Percentiles rank a stretch among this genome's conserved stretches.
phyloP scores from a whole-genome alignment of 2,329 filamentous ascomycete genomes.

The Dothiorella sarmentorum region DNA sequence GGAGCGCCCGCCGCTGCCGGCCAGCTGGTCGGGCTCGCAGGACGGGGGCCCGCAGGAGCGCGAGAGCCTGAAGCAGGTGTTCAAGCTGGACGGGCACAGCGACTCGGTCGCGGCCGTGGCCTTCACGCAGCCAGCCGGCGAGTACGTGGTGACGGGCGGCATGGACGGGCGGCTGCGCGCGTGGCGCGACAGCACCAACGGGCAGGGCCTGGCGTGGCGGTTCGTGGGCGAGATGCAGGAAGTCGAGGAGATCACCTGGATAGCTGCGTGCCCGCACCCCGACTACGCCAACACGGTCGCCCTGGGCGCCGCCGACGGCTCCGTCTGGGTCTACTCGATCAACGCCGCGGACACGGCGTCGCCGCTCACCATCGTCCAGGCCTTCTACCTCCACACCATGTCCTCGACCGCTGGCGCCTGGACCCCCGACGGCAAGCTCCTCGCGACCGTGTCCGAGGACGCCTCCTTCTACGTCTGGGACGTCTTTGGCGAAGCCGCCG shows the following conservation, averaged over 20 bases:
- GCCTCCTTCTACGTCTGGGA: constrained; percentile 89
- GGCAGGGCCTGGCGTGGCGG: constrained; percentile 49
- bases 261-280: constrained; percentile 69
- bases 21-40: constrained; percentile 62
- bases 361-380: constrained; percentile 78
- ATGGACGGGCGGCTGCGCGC: constrained; percentile 79
- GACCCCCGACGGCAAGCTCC: constrained; percentile 80
- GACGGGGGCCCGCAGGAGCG: constrained; percentile 47
- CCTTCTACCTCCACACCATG: constrained; percentile 85
- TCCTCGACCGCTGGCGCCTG: constrained; percentile 86
- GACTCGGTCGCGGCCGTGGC: constrained; percentile 85
- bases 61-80: constrained; percentile 62
- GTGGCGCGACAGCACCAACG: constrained; percentile 53
- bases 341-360: constrained; percentile 59
- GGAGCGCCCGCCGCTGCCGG: constrained; percentile 58
- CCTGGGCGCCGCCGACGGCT: constrained; percentile 83
- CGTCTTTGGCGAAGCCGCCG: constrained; percentile 75
- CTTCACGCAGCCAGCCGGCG: constrained; percentile 79
- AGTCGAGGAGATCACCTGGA: constrained; percentile 94
- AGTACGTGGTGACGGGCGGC: constrained; percentile 82
- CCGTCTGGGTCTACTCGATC: constrained; percentile 93
- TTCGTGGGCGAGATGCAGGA: constrained; percentile 79
- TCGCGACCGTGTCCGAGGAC: constrained; percentile 88
- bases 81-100: constrained; percentile 80
- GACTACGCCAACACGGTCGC: constrained; percentile 77